Percentiles rank a stretch among this genome's conserved stretches.
Conservation (phyloP, 257 asterid genomes). For the Penstemon barbatus region DNA sequence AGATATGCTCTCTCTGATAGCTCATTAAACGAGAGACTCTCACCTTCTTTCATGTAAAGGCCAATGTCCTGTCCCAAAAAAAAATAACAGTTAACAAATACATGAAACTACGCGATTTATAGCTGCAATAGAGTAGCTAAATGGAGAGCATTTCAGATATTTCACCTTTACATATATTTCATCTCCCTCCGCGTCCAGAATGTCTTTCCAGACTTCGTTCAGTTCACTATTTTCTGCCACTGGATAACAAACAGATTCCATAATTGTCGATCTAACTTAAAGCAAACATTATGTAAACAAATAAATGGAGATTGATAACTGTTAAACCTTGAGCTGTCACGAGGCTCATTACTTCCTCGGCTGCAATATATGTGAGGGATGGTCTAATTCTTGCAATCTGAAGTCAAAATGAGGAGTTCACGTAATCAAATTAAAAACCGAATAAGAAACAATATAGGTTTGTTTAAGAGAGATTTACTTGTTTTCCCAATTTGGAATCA, state of each 20-base stretch:
- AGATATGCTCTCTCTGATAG: conserved; percentile 87
- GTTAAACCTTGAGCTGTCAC: conserved; percentile 93
- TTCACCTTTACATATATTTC: conserved; percentile 91
- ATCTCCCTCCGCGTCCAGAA: conserved; percentile 89
- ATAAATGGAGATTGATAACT: background rate
- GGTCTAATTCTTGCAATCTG: conserved; percentile 88
- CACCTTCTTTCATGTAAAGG: conserved; percentile 80
- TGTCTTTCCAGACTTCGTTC: conserved; percentile 95
- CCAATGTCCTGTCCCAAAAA: conserved; percentile 57
- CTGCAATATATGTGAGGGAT: conserved; percentile 78
- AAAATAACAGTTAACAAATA: conserved; percentile 9
- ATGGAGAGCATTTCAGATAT: background rate
- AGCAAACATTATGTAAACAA: background rate
- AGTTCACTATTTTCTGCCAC: conserved; percentile 84
- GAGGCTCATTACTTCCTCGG: conserved; percentile 98
- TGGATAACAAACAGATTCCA: conserved; percentile 33
- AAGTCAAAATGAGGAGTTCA: conserved; percentile 10
- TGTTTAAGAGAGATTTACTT: conserved; percentile 42
- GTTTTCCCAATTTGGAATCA: conserved; percentile 93
- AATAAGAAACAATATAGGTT: conserved; percentile 11
- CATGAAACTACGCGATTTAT: conserved; percentile 7
- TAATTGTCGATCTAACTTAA: conserved; percentile 6
- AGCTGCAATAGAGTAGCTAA: background rate
- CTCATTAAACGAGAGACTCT: conserved; percentile 78
- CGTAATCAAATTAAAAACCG: conserved; percentile 4